These are phyloP conservation scores for Claviceps purpurea DNA, from an alignment of 2,329 filamentous ascomycete genomes.

Conservation along the genomic window DNA sequence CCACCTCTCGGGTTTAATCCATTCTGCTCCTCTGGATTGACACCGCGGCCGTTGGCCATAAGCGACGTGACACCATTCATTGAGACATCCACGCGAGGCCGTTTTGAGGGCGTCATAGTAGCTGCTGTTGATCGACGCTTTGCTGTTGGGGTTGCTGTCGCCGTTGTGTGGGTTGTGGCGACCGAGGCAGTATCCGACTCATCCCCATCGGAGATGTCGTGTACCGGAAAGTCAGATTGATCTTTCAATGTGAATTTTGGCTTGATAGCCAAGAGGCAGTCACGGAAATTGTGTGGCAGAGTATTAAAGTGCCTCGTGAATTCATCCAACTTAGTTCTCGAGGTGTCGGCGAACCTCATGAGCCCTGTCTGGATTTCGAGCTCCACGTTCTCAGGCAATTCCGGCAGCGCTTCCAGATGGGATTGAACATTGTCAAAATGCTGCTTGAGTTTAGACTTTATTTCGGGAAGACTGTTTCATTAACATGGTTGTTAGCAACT, in stretches of 20 bases:
- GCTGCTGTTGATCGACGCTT: constrained; percentile 17
- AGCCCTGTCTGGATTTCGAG: constrained; percentile 49
- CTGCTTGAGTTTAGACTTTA: constrained; percentile 37
- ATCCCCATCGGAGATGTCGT: constrained; percentile 25
- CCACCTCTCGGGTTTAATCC: constrained; percentile 2
- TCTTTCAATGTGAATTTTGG: constrained; percentile 31
- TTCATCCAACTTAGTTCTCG: constrained; percentile 36
- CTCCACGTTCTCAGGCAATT: constrained; percentile 55
- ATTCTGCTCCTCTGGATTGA: constrained; percentile 27
- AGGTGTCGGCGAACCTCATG: constrained; percentile 38
- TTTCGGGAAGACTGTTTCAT: constrained; percentile 30
- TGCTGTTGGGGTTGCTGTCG: constrained; percentile 13
- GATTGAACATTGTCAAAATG: constrained; percentile 38
- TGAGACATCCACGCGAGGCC: constrained; percentile 13
- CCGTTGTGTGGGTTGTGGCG: constrained; percentile 10
- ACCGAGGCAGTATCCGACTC: constrained; percentile 22
- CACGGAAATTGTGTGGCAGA: constrained; percentile 38
- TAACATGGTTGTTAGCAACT: constrained; percentile 5
- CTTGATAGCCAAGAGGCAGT: constrained; percentile 31
- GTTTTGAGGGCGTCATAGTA: constrained; percentile 22
- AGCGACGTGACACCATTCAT: constrained; percentile 3
- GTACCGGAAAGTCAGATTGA: constrained; percentile 18
- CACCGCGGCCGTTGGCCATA: constrained; percentile 7
- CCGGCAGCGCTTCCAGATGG: constrained; percentile 47
- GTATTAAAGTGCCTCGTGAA: constrained; percentile 32